Evolutionary conservation across 2,329 filamentous ascomycete species (phyloP).

Genomic region (Huntiella moniliformis): DNA sequence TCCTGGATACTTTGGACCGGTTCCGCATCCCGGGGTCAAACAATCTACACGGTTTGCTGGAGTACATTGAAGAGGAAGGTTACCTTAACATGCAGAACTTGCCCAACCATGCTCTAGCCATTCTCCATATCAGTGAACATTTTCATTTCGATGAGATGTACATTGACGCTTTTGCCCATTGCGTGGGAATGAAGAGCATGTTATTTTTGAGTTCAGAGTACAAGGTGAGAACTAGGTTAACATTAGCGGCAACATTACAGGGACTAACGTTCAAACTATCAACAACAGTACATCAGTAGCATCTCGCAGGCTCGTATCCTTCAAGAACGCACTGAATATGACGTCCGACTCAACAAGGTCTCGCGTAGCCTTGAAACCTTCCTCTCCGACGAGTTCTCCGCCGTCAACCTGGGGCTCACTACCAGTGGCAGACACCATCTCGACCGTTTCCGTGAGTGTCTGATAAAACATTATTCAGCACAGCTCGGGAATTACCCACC

Average conservation of each 20-base stretch:
- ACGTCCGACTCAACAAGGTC: conserved; percentile 39
- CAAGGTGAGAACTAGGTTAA: conserved; percentile 26
- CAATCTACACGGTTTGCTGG: conserved; percentile 41
- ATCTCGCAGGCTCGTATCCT: conserved; percentile 47
- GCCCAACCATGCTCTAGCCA: conserved; percentile 48
- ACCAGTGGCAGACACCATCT: conserved; percentile 45
- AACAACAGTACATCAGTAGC: conserved; percentile 20
- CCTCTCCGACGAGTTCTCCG: conserved; percentile 50
- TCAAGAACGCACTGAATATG: conserved; percentile 44
- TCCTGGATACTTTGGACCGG: conserved; percentile 47
- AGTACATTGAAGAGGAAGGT: conserved; percentile 49
- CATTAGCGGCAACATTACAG: too few species aligned
- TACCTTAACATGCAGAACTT: conserved; percentile 49
- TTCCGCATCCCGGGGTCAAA: conserved; percentile 35
- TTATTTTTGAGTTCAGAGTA: conserved; percentile 40
- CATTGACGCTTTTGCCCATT: conserved; percentile 56
- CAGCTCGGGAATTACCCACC: conserved; percentile 60
- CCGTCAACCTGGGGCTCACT: conserved; percentile 45
- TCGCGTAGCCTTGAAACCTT: conserved; percentile 44
- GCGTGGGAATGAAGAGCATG: conserved; percentile 54
- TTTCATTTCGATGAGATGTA: conserved; percentile 47
- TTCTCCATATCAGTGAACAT: conserved; percentile 48
- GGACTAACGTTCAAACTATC: not conserved
- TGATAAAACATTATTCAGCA: conserved; percentile 46
- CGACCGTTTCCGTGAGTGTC: conserved; percentile 50